phyloP scores from a whole-genome alignment of 768 basidiomycete genomes.

The Solioccasus polychromus region DNA sequence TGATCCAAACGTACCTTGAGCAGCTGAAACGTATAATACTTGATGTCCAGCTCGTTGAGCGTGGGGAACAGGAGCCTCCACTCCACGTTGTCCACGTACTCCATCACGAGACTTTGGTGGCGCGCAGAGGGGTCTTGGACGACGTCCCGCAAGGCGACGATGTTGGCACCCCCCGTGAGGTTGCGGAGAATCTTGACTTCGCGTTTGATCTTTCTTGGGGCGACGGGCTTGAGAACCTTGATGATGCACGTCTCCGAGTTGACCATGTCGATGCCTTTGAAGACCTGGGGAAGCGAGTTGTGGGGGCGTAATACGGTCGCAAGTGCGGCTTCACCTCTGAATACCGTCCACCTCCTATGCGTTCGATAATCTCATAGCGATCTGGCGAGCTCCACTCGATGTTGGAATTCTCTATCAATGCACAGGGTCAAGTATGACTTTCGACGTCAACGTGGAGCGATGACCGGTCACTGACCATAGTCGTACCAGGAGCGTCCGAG shows the following conservation, averaged over 20 bases:
- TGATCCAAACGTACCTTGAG: slow-evolving; percentile 40
- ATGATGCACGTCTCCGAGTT: slow-evolving; percentile 56
- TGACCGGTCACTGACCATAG: slow-evolving; percentile 43
- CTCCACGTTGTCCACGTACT: slow-evolving; percentile 66
- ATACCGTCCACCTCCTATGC: slow-evolving; percentile 65
- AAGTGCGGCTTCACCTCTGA: slow-evolving; percentile 46
- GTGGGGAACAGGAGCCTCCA: slow-evolving; percentile 58
- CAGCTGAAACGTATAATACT: slow-evolving; percentile 65
- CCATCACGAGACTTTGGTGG: slow-evolving; percentile 65
- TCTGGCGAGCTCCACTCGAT: slow-evolving; percentile 67
- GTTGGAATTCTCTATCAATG: slow-evolving; percentile 46
- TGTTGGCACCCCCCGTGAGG: slow-evolving; percentile 67
- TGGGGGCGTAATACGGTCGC: too few species aligned
- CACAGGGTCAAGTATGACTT: slow-evolving; percentile 3
- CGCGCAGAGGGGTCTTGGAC: slow-evolving; percentile 62
- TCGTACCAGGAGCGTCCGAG: slow-evolving; percentile 62
- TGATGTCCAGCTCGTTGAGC: slow-evolving; percentile 62
- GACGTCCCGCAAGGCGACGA: slow-evolving; percentile 63
- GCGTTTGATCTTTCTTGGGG: slow-evolving; percentile 63
- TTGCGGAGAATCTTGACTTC: slow-evolving; percentile 75
- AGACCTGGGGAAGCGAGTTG: slow-evolving; percentile 39
- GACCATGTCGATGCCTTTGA: slow-evolving; percentile 57
- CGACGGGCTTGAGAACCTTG: slow-evolving; percentile 74
- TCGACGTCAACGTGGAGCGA: neutral
- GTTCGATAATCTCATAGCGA: slow-evolving; percentile 62